Conservation (phyloP, 768 basidiomycete species). For the Xerocomellus dryophilus region DNA sequence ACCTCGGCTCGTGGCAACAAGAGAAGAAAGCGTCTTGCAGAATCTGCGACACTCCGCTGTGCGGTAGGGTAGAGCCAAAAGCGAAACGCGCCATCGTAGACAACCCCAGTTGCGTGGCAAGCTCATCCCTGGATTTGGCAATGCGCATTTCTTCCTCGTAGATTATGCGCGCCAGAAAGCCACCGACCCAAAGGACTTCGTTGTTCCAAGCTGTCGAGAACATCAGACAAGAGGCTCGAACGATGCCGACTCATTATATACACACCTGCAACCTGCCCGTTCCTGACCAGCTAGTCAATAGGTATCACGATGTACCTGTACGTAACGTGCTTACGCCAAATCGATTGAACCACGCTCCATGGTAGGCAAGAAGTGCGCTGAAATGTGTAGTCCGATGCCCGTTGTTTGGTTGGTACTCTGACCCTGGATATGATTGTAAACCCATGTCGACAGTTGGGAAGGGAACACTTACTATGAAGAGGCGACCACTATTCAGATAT, state of each 20-base stretch:
- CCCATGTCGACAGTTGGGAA: background rate
- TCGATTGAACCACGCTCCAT: slow-evolving; percentile 93
- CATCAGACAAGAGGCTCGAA: background rate
- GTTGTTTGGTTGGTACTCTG: slow-evolving; percentile 92
- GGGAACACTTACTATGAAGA: slow-evolving; percentile 11
- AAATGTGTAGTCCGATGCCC: slow-evolving; percentile 60
- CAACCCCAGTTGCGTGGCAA: slow-evolving; percentile 37
- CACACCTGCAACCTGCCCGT: slow-evolving; percentile 78
- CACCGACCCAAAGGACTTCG: slow-evolving; percentile 81
- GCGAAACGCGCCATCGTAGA: slow-evolving; percentile 87
- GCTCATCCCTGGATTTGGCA: background rate
- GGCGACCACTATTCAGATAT: slow-evolving; percentile 5
- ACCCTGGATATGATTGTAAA: slow-evolving; percentile 44
- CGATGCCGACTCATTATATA: background rate
- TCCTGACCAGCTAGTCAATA: slow-evolving; percentile 42
- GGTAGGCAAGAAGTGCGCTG: slow-evolving; percentile 89
- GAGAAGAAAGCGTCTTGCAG: slow-evolving; percentile 16
- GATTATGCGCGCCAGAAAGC: slow-evolving; percentile 73
- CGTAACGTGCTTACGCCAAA: slow-evolving; percentile 55
- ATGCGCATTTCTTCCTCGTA: slow-evolving; percentile 76
- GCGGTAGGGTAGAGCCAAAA: slow-evolving; percentile 29
- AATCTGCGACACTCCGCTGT: slow-evolving; percentile 31
- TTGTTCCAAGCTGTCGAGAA: slow-evolving; percentile 72
- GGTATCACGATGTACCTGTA: background rate
- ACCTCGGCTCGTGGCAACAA: background rate